A percentile compares a stretch with the other conserved stretches of the same genome.
Conservation (phyloP, 805 yeast species). For the Candida bentonensis region DNA sequence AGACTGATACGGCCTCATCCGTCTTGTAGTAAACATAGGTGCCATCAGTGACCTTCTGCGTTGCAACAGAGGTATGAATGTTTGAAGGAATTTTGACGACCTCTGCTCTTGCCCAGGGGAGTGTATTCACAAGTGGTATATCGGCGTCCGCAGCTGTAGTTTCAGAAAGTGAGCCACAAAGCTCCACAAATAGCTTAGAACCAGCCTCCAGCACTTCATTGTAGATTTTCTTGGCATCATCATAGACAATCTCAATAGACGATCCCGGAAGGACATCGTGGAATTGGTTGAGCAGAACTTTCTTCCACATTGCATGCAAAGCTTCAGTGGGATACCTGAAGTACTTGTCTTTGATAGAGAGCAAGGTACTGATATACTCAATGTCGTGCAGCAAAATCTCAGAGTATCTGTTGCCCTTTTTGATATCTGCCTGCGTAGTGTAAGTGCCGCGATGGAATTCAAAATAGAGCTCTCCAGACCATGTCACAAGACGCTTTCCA, state of each 20-base stretch:
- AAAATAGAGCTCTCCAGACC: constrained; percentile 89
- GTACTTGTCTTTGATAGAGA: constrained; percentile 31
- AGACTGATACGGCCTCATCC: constrained; percentile 8
- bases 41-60: background rate
- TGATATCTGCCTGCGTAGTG: constrained; percentile 83
- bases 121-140: background rate
- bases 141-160: background rate
- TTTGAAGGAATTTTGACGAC: constrained; percentile 1
- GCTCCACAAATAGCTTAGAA: constrained; percentile 35
- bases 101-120: constrained; percentile 3
- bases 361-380: constrained; percentile 72
- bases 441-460: constrained; percentile 97
- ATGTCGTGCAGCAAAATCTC: constrained; percentile 74
- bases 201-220: constrained; percentile 39
- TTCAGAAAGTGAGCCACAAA: background rate
- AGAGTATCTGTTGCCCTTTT: constrained; percentile 60
- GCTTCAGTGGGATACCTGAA: constrained; percentile 62
- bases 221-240: constrained; percentile 75
- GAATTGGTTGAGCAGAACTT: constrained; percentile 79
- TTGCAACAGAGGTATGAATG: background rate
- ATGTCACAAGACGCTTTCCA: constrained; percentile 61
- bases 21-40: background rate
- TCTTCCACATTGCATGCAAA: constrained; percentile 70
- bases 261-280: constrained; percentile 98
- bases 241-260: constrained; percentile 87